Conservation (phyloP, 805 yeast genomes). For the Starmerella sp. region DNA sequence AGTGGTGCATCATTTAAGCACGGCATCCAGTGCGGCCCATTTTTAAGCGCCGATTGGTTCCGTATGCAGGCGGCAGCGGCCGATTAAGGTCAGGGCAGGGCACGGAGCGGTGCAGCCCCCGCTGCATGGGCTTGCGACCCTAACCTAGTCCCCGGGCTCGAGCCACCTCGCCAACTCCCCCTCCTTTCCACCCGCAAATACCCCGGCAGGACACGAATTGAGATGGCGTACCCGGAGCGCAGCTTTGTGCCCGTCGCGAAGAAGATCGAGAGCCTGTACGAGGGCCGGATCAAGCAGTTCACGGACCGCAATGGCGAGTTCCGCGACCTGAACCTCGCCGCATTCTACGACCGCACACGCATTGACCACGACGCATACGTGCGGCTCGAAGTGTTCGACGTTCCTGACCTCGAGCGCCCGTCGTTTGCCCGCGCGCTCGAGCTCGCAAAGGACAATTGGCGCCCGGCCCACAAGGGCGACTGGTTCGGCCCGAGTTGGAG, state of each 20-base stretch:
- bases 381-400: constrained; percentile 55
- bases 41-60: too few relatives aligned
- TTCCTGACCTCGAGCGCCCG: constrained; percentile 60
- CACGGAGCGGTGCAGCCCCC: constrained; percentile 1
- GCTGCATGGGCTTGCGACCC: constrained; percentile 1
- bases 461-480: constrained; percentile 44
- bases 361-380: constrained; percentile 41
- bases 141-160: not conserved
- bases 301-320: constrained; percentile 65
- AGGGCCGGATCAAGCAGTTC: constrained; percentile 64
- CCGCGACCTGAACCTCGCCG: constrained; percentile 60
- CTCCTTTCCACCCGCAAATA: not conserved
- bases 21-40: too few relatives aligned
- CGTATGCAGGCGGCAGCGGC: not conserved
- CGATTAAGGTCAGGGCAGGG: not conserved
- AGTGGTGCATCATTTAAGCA: too few relatives aligned
- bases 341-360: constrained; percentile 58
- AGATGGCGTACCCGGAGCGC: constrained; percentile 30
- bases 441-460: constrained; percentile 35
- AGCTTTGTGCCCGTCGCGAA: constrained; percentile 55
- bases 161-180: not conserved
- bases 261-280: constrained; percentile 64
- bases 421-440: constrained; percentile 48
- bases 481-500: constrained; percentile 93
- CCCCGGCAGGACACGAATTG: not conserved